Evolutionary conservation across 257 asterid species (phyloP).

Genomic region (Petunia secreta): DNA sequence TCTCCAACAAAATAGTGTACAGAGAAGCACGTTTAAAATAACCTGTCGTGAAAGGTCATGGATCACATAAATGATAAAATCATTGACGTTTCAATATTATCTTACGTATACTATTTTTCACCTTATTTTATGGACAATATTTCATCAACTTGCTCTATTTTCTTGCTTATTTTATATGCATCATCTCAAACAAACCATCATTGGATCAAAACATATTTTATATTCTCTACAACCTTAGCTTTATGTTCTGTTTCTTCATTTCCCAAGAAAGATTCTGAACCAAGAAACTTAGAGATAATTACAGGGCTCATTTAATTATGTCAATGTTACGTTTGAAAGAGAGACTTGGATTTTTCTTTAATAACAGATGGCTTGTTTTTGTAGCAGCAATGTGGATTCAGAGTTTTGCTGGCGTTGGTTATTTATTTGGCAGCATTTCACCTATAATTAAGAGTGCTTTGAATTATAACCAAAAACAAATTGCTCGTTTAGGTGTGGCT

Average conservation of each 20-base stretch:
- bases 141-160: neutral
- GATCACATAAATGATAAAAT: neutral
- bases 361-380: slow-evolving; percentile 58
- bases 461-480: slow-evolving; percentile 47
- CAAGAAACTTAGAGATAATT: neutral
- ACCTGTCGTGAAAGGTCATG: neutral
- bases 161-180: neutral
- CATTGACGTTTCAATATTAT: slow-evolving; percentile 6
- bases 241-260: neutral
- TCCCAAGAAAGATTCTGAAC: neutral
- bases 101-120: neutral
- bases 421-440: slow-evolving; percentile 56
- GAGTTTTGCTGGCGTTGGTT: slow-evolving; percentile 59
- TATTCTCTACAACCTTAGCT: neutral
- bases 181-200: neutral
- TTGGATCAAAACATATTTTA: neutral
- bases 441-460: slow-evolving; percentile 46
- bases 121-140: neutral
- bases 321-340: slow-evolving; percentile 34
- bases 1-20: neutral
- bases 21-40: neutral
- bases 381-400: slow-evolving; percentile 67
- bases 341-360: slow-evolving; percentile 35
- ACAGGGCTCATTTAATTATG: neutral
- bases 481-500: slow-evolving; percentile 55